phyloP scores from a whole-genome alignment of 495 filamentous ascomycete species.

The Monascus purpureus region DNA sequence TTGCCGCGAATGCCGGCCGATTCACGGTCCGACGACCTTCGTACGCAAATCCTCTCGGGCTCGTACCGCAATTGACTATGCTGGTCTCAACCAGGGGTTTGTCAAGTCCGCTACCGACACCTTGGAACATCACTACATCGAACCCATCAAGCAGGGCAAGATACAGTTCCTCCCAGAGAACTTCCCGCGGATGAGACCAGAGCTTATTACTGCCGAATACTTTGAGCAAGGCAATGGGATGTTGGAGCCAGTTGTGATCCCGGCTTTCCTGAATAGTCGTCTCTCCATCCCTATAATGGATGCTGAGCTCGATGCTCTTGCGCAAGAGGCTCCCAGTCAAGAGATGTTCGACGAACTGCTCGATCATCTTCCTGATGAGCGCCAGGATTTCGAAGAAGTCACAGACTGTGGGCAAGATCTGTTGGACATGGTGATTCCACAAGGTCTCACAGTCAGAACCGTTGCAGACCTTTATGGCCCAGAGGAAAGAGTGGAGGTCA shows the following conservation, averaged over 20 bases:
- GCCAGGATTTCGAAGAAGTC: conserved; percentile 29
- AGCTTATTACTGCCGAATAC: conserved; percentile 50
- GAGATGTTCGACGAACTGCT: conserved; percentile 36
- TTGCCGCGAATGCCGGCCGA: conserved; percentile 44
- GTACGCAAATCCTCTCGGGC: conserved; percentile 49
- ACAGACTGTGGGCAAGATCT: conserved; percentile 50
- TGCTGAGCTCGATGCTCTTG: conserved; percentile 18
- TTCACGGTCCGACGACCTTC: conserved; percentile 51
- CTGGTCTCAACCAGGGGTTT: conserved; percentile 59
- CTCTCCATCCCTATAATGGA: conserved; percentile 17
- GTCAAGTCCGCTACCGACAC: conserved; percentile 54
- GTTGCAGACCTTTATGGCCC: conserved; percentile 55
- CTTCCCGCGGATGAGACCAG: conserved; percentile 55
- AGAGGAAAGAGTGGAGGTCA: conserved; percentile 54
- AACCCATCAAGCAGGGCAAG: conserved; percentile 54
- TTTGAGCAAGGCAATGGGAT: conserved; percentile 55
- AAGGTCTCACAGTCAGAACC: conserved; percentile 48
- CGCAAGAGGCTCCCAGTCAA: conserved; percentile 22
- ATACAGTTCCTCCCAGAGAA: conserved; percentile 47
- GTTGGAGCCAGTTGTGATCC: conserved; percentile 58
- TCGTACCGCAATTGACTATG: conserved; percentile 62
- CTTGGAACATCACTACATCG: conserved; percentile 61
- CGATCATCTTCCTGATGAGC: conserved; percentile 22
- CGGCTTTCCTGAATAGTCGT: conserved; percentile 49
- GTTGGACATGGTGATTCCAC: conserved; percentile 62